Base-by-base conservation (phyloP, 192 early-diverging fungal genomes). In the Coemansia sp. region DNA sequence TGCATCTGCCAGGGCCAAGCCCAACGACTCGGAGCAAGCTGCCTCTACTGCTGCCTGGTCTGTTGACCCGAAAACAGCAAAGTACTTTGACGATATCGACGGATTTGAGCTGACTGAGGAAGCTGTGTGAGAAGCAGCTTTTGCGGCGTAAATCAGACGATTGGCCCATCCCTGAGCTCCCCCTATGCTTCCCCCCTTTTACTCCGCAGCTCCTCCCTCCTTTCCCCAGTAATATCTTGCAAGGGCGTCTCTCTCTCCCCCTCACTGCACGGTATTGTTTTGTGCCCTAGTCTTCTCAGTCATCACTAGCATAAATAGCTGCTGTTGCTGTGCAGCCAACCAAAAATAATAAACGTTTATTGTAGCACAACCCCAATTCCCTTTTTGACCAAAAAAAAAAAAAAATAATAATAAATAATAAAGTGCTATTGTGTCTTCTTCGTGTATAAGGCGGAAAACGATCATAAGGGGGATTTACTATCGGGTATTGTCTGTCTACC, bases 1-100 rank as follows among this genome's bases (percentile, higher is more conserved):
- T n/a, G 53, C 53, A 16, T 56, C 53, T 15, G 53, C 53, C 11
- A 56, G 30, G 53, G 29, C 53, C 11, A 56, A 56, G 53, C 12
- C 53, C 1, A 56, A 34, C 1, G 61, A 63, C 15, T 41, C 43
- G 27, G 22, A 29, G 29, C 43, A 30, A 27, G 44, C 61, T 47
- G 61, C 61, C 35, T 9, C 53, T 56, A 2, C 53, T 34, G 53
- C 35, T 18, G 24, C 55, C 4, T 59, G 58, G 58, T 10, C 16
- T 20, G 35, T 59, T 39, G 58, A 59, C 35, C n/a, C 58, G 1
- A 59, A 59, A 18, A 59, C 58, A 7, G 58, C 72, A 35, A 62
- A 61, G 18, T 40, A 59, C 41, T 76, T 76, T 64, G 64, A 76
- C 60, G 74, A 76, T 30, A 76, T 76, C 37, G 74, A 76, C 39